Evolutionary conservation across 1,284 basidiomycete genomes (phyloP).

Genomic region (Coriolopsis trogii): DNA sequence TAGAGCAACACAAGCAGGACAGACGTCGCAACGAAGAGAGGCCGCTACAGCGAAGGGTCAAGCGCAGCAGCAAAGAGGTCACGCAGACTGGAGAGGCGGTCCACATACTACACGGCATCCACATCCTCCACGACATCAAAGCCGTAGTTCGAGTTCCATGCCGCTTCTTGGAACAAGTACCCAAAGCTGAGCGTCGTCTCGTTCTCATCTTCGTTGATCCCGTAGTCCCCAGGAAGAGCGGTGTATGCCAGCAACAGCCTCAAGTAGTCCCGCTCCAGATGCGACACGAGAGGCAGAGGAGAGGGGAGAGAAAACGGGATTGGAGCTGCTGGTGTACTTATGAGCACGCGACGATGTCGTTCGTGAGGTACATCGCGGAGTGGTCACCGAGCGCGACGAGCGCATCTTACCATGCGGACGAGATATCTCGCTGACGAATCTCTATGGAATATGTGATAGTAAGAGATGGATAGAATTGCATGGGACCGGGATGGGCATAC

Average conservation of each 20-base stretch:
- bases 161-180: slow-evolving; percentile 86
- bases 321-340: slow-evolving; percentile 31
- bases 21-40: no score
- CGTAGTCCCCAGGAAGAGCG: slow-evolving; percentile 74
- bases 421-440: slow-evolving; percentile 55
- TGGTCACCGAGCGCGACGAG: slow-evolving; percentile 83
- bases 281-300: slow-evolving; percentile 28
- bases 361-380: slow-evolving; percentile 78
- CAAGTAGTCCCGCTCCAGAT: slow-evolving; percentile 68
- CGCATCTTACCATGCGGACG: slow-evolving; percentile 79
- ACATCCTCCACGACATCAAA: slow-evolving; percentile 43
- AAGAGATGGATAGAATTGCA: no score
- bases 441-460: no score
- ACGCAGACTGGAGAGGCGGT: no score
- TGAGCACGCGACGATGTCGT: slow-evolving; percentile 56
- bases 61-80: no score
- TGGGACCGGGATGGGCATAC: no score
- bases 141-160: slow-evolving; percentile 74
- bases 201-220: slow-evolving; percentile 82
- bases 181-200: slow-evolving; percentile 87
- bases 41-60: no score
- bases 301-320: slow-evolving; percentile 24
- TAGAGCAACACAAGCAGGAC: no score
- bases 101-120: no score
- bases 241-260: slow-evolving; percentile 76